These are phyloP conservation scores for Macadamia tetraphylla DNA, from an alignment of 164 flowering plant species.

Conservation along the genomic window DNA sequence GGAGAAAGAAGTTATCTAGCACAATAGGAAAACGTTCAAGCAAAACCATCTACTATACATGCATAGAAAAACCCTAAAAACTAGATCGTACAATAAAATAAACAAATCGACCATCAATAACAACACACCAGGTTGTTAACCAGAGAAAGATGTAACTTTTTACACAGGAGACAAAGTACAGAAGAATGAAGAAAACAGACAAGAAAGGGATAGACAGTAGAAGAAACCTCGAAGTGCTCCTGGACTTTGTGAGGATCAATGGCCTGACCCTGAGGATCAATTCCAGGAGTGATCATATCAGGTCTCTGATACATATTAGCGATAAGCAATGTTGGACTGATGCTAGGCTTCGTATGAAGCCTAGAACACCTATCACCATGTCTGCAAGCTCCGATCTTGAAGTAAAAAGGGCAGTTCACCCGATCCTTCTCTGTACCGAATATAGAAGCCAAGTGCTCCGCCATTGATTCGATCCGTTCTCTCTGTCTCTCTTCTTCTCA, in stretches of 20 bases:
- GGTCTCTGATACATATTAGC: conserved; percentile 79
- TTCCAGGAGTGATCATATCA: conserved; percentile 63
- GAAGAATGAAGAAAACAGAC: neutral
- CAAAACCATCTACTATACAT: neutral
- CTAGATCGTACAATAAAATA: no score
- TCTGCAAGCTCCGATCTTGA: conserved; percentile 85
- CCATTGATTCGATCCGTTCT: conserved; percentile 38
- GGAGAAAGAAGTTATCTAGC: no score
- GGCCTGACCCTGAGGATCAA: conserved; percentile 54
- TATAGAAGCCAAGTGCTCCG: conserved; percentile 92
- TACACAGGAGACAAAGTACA: neutral
- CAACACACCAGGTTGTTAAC: no score
- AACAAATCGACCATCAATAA: no score
- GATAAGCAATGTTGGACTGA: conserved; percentile 59
- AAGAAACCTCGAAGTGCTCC: conserved; percentile 53
- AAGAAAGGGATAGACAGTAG: neutral
- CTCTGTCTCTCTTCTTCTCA: no score
- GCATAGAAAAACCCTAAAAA: no score
- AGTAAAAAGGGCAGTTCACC: conserved; percentile 92
- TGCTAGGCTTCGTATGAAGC: conserved; percentile 60
- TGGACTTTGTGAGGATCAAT: conserved; percentile 58
- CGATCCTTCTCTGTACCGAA: conserved; percentile 92
- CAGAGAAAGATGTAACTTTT: neutral
- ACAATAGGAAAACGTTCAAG: neutral
- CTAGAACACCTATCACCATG: conserved; percentile 75